Percentiles rank a stretch among this genome's conserved stretches.
Conservation (phyloP, 805 yeast species). For the Starmerella lactis-condensi region DNA sequence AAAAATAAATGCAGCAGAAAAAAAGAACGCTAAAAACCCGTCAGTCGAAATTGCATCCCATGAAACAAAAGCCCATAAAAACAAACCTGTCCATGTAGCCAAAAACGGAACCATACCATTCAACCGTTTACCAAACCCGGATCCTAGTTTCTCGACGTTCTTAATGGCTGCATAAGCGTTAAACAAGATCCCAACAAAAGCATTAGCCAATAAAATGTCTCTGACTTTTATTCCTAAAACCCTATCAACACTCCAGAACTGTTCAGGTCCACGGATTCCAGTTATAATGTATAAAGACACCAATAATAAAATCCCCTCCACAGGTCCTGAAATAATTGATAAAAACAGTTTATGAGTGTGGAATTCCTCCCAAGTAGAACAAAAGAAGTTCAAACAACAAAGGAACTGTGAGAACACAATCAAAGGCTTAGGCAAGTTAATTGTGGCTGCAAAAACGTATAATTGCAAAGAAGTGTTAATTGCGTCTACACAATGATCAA, state of each 20-base stretch:
- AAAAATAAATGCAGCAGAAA: conserved; percentile 42
- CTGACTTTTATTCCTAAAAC: neutral
- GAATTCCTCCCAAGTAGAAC: conserved; percentile 90
- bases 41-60: conserved; percentile 27
- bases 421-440: conserved; percentile 55
- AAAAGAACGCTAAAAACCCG: conserved; percentile 35
- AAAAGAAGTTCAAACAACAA: conserved; percentile 44
- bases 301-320: conserved; percentile 70
- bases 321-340: conserved; percentile 78
- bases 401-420: conserved; percentile 18
- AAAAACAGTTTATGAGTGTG: conserved; percentile 70
- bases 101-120: conserved; percentile 50
- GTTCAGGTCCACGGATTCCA: conserved; percentile 57
- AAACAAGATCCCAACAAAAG: conserved; percentile 28
- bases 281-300: conserved; percentile 38
- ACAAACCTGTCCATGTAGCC: conserved; percentile 34
- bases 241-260: conserved; percentile 15
- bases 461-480: conserved; percentile 65
- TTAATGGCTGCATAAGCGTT: conserved; percentile 46
- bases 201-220: neutral
- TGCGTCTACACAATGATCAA: conserved; percentile 74
- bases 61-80: conserved; percentile 29
- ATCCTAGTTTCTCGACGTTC: conserved; percentile 31
- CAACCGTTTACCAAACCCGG: conserved; percentile 16
- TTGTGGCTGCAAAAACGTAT: conserved; percentile 54